Conservation (phyloP, 192 early-diverging fungal species). For the Gaertneriomyces semiglobifer region DNA sequence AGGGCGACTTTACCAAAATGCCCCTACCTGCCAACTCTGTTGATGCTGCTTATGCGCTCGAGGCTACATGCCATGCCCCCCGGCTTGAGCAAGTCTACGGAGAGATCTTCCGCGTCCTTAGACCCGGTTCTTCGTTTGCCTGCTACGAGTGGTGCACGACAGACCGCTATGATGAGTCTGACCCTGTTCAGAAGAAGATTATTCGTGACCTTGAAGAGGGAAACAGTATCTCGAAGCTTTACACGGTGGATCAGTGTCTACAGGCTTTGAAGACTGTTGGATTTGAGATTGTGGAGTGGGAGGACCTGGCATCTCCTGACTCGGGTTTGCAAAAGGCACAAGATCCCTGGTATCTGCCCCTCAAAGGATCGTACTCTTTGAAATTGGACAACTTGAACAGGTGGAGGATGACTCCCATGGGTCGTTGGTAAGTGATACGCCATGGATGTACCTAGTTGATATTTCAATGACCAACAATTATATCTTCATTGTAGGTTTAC, state of each 20-base stretch:
- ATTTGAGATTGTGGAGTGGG: conserved; percentile 68
- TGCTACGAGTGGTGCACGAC: conserved; percentile 96
- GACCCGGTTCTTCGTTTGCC: conserved; percentile 87
- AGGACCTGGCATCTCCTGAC: conserved; percentile 46
- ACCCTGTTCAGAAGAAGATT: conserved; percentile 69
- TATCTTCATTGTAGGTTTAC: conserved; percentile 54
- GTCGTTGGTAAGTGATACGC: conserved; percentile 30
- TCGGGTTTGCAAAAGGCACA: conserved; percentile 43
- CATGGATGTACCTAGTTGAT: neutral
- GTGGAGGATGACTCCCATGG: conserved; percentile 43
- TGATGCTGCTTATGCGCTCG: conserved; percentile 94
- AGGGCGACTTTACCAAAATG: conserved; percentile 89
- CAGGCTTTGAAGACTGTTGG: conserved; percentile 79
- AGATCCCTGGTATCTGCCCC: conserved; percentile 79
- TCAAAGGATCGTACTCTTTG: conserved; percentile 57
- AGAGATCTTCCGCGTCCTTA: conserved; percentile 87
- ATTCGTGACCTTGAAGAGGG: conserved; percentile 85
- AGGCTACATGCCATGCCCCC: conserved; percentile 88
- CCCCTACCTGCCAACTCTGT: conserved; percentile 71
- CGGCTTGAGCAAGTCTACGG: conserved; percentile 78
- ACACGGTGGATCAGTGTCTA: conserved; percentile 66
- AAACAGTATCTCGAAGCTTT: conserved; percentile 87
- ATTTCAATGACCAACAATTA: too few relatives aligned
- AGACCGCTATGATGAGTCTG: conserved; percentile 77
- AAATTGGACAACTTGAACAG: conserved; percentile 32